phyloP scores from a whole-genome alignment of 2,329 filamentous ascomycete genomes.

The Botrytis hyacinthi region DNA sequence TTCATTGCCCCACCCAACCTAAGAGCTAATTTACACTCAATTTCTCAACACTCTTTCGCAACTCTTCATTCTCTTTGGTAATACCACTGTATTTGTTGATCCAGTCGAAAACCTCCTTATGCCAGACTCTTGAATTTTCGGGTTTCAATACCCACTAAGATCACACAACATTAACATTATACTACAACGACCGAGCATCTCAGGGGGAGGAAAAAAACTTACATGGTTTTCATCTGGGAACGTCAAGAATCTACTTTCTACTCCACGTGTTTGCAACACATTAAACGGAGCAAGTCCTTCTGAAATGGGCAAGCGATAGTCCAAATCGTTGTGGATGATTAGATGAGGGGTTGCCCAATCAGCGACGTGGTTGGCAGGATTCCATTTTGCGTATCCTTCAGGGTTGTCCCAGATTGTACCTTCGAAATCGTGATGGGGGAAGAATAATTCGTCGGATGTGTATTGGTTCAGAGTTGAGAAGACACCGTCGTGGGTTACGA shows the following conservation, averaged over 20 bases:
- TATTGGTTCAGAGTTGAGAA: conserved; percentile 69
- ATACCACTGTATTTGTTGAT: conserved; percentile 62
- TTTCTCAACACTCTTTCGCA: conserved; percentile 22
- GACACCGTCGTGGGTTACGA: conserved; percentile 86
- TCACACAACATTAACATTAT: conserved; percentile 14
- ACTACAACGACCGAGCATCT: no score
- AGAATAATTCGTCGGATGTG: conserved; percentile 67
- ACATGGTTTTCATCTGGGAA: conserved; percentile 69
- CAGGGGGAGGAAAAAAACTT: conserved; percentile 24
- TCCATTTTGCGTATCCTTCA: conserved; percentile 65
- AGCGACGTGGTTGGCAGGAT: conserved; percentile 54
- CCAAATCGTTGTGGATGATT: conserved; percentile 85
- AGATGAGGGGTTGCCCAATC: conserved; percentile 75
- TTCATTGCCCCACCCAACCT: neutral
- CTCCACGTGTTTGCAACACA: conserved; percentile 58
- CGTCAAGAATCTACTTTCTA: conserved; percentile 61
- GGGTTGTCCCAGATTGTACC: conserved; percentile 56
- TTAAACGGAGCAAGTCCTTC: conserved; percentile 71
- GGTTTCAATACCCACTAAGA: conserved; percentile 80
- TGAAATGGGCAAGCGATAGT: conserved; percentile 82
- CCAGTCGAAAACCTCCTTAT: conserved; percentile 79
- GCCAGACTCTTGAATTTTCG: conserved; percentile 90
- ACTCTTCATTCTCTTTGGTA: conserved; percentile 33
- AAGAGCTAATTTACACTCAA: conserved; percentile 18
- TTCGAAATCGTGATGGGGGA: conserved; percentile 64